A percentile compares a stretch with the other conserved stretches of the same genome.
phyloP scores from a whole-genome alignment of 495 filamentous ascomycete genomes.

The Annulohypoxylon nitens region DNA sequence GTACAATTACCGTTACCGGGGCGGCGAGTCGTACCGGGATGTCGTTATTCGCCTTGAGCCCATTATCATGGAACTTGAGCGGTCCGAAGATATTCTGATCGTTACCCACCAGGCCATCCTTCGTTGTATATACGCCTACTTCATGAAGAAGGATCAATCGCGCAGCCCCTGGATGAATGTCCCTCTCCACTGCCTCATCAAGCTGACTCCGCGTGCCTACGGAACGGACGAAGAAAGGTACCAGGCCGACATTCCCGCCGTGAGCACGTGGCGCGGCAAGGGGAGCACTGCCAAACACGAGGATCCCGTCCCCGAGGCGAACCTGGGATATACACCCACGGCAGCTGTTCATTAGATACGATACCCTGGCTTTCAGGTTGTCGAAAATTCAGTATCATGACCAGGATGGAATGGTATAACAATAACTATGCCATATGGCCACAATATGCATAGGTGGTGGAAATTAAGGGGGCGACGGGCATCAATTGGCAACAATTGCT shows the following conservation, averaged over 20 bases:
- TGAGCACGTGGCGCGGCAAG: slow-evolving; percentile 94
- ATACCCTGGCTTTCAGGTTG: neutral
- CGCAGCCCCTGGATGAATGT: slow-evolving; percentile 94
- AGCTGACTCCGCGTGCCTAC: slow-evolving; percentile 95
- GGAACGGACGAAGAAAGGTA: slow-evolving; percentile 88
- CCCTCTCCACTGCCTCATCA: slow-evolving; percentile 94
- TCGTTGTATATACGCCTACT: slow-evolving; percentile 97
- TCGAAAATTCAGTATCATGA: slow-evolving; percentile 19
- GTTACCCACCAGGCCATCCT: slow-evolving; percentile 98
- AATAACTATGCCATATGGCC: too few relatives aligned
- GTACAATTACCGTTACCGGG: slow-evolving; percentile 98
- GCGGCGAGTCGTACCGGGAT: slow-evolving; percentile 96
- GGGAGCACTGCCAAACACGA: slow-evolving; percentile 85
- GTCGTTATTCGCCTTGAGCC: slow-evolving; percentile 97
- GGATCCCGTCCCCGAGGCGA: slow-evolving; percentile 59
- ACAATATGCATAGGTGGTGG: neutral
- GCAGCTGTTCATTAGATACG: slow-evolving; percentile 27
- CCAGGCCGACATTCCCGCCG: slow-evolving; percentile 90
- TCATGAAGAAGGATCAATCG: slow-evolving; percentile 95
- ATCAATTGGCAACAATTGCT: slow-evolving; percentile 15
- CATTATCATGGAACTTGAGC: slow-evolving; percentile 99
- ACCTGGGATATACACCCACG: slow-evolving; percentile 31
- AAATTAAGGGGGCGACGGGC: slow-evolving; percentile 1
- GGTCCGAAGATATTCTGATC: slow-evolving; percentile 95
- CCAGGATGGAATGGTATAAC: slow-evolving; percentile 12